Evolutionary conservation across 2,329 filamentous ascomycete species (phyloP).

Genomic region (Venturia aucupariae): DNA sequence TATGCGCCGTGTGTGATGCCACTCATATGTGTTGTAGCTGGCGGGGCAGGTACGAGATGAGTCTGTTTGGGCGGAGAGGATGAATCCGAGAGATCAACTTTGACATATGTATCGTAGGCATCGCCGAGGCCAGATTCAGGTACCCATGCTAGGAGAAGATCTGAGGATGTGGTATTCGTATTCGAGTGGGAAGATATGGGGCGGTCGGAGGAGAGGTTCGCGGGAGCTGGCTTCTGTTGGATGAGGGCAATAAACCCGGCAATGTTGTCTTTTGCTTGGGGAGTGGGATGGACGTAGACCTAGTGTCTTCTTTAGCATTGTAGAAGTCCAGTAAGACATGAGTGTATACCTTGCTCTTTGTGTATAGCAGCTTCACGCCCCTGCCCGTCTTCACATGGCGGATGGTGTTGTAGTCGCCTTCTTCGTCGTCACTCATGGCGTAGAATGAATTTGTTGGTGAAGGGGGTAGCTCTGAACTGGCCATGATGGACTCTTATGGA

Average conservation of each 20-base stretch:
- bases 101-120: constrained; percentile 75
- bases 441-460: constrained; percentile 87
- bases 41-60: constrained; percentile 84
- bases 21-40: constrained; percentile 68
- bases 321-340: background rate
- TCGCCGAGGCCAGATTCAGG: constrained; percentile 81
- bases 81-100: constrained; percentile 79
- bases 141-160: constrained; percentile 84
- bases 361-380: constrained; percentile 88
- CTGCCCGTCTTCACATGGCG: constrained; percentile 65
- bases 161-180: constrained; percentile 45
- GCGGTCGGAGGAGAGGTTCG: constrained; percentile 18
- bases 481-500: too few species aligned
- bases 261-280: constrained; percentile 92
- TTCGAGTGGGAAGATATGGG: constrained; percentile 35
- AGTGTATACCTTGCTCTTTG: constrained; percentile 76
- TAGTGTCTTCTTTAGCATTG: constrained; percentile 26
- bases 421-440: constrained; percentile 92
- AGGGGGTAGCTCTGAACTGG: constrained; percentile 29
- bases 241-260: constrained; percentile 86
- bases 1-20: constrained; percentile 71
- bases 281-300: constrained; percentile 94
- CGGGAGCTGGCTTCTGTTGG: constrained; percentile 59
- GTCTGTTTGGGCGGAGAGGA: constrained; percentile 75
- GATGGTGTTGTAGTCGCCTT: constrained; percentile 91